Base-by-base conservation (phyloP, 106 monocot species). In the Acorus calamus region DNA sequence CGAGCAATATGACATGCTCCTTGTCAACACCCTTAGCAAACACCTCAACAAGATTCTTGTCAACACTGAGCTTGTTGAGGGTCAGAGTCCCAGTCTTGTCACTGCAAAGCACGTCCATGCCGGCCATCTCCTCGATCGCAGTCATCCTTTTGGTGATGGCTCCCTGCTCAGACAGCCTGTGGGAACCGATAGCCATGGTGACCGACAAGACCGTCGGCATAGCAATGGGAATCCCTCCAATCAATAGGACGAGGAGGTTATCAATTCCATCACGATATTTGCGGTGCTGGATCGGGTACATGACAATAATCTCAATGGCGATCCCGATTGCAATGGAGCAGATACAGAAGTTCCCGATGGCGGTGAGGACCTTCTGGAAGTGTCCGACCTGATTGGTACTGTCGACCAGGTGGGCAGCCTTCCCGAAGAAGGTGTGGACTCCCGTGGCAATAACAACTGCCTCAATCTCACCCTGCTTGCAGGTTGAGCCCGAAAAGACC, bases 81-180 rank as follows among this genome's bases (percentile, higher is more conserved):
- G 94, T 96, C 59, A 96, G 61, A 0, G 94, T 96, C 11, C 94
- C 94, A 0, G 94, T 96, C 48, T 96, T 96, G 65, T 96, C 94
- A 62, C 90, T 90, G 87, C 94, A 96, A 12, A 96, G 84, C 3
- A 96, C 94, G 55, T 96, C 94, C 94, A 96, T 96, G 42, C 94
- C 94, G 4, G 94, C 94, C 94, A 96, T 90, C 64, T 96, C 94
- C 80, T 96, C 94, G n/a, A 96, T 96, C 43, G 94, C 94, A 64
- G 94, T 96, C 94, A 96, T 96, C 59, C 94, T 73, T 78, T 96
- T 96, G 28, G 94, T 96, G 71, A 96, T 96, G 50, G 94, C 94
- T 9, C 94, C 94, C 65, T 96, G 94, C 78, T 96, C 76, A 6
- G 94, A 96, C 9, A 96, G 80, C 80, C 76, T 84, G 73, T 96